Base-by-base conservation (phyloP, 257 asterid genomes). In the Schizonepeta tenuifolia region DNA sequence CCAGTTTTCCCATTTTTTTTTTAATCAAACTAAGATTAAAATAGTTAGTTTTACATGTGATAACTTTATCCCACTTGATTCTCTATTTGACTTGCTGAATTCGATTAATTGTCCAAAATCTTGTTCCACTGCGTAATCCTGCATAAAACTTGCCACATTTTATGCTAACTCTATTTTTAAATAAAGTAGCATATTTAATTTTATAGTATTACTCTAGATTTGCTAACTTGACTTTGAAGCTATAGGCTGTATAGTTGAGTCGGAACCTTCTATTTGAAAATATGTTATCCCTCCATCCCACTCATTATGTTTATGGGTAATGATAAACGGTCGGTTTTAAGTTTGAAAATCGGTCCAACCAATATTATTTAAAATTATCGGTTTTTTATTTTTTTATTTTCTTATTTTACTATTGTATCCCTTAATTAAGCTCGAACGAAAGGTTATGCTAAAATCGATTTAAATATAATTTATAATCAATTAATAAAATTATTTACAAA, bases 121-220 rank as follows among this genome's bases (percentile, higher is more conserved):
- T 65, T 31, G 41, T 40, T 72, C 64, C 73, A 66, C 28, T 65
- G 11, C 9, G 22, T 36, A 47, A 57, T 76, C 54, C 71, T 46
- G 80, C 84, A 76, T 43, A 53, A 82, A 76, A 73, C 46, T 36
- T 50, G 82, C 81, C 83, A 82, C 65, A 41, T 74, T 72, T 79
- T 65, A 74, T 65, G 86, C 74, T 72, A 47, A 60, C 79, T 54
- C 31, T 33, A 44, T 9, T 58, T 43, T 72, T 22, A 75, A 74
- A 57, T 59, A 67, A 67, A 77, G 36, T n/a, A 7, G 20, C 33
- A 44, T 11, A 26, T 5, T 61, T 56, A 7, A 17, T 47, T 61
- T 61, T n/a, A n/a, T n/a, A n/a, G 35, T 41, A 4, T 28, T 53
- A 67, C 78, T 76, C 78, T 65, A 69, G 78, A 76, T 79, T 65